These are phyloP conservation scores for Penicillium crystallinum DNA, from an alignment of 495 filamentous ascomycete genomes.

Conservation along the genomic window DNA sequence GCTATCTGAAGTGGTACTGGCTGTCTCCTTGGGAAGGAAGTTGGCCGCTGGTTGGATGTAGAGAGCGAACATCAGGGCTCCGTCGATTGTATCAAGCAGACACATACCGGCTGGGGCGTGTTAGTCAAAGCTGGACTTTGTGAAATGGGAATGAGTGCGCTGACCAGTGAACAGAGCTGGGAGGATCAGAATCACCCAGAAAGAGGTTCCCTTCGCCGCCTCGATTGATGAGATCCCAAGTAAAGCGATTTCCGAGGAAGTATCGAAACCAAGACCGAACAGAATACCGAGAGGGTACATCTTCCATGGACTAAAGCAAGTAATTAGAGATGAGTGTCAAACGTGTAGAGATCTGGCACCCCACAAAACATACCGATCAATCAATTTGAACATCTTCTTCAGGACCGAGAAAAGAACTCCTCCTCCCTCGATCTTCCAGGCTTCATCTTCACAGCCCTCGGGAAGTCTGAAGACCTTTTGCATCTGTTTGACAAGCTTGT, in stretches of 20 bases:
- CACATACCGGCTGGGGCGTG: conserved; percentile 70
- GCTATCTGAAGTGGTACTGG: conserved; percentile 9
- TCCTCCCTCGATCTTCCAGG: conserved; percentile 66
- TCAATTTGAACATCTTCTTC: conserved; percentile 70
- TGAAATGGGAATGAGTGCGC: neutral
- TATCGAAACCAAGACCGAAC: conserved; percentile 95
- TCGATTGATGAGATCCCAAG: conserved; percentile 85
- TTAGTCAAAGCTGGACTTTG: neutral
- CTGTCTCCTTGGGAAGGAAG: conserved; percentile 37
- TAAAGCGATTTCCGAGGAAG: conserved; percentile 87
- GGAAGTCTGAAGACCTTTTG: conserved; percentile 49
- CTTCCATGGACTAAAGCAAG: conserved; percentile 71
- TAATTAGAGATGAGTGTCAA: neutral
- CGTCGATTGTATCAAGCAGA: conserved; percentile 82
- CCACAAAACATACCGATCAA: conserved; percentile 54
- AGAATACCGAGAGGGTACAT: conserved; percentile 88
- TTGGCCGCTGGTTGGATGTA: conserved; percentile 63
- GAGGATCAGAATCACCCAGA: conserved; percentile 95
- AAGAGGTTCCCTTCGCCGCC: conserved; percentile 74
- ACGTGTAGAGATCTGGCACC: no score
- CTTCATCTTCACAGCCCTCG: conserved; percentile 50
- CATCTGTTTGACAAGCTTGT: conserved; percentile 64
- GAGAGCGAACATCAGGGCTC: conserved; percentile 89
- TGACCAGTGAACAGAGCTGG: conserved; percentile 83
- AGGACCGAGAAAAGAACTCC: conserved; percentile 71